Evolutionary conservation across 805 yeast species (phyloP).

Genomic region (Ascoidea tarda): DNA sequence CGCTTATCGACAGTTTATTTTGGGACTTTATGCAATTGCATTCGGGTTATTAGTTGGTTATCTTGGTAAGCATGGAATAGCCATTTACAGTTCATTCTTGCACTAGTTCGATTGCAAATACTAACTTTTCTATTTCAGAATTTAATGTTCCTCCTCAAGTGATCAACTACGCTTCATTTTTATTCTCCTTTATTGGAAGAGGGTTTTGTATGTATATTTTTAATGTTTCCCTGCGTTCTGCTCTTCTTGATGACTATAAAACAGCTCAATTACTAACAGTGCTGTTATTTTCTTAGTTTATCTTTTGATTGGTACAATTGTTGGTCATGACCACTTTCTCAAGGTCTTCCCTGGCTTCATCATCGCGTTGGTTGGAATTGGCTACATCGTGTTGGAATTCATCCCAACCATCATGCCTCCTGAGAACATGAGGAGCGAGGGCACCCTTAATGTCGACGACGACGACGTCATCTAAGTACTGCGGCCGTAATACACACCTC

Average conservation of each 20-base stretch:
- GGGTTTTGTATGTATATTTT: slow-evolving; percentile 20
- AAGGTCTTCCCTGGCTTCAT: slow-evolving; percentile 44
- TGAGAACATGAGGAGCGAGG: slow-evolving; percentile 56
- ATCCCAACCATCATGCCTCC: slow-evolving; percentile 70
- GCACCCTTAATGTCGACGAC: slow-evolving; percentile 20
- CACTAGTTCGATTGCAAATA: no score
- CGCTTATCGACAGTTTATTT: slow-evolving; percentile 27
- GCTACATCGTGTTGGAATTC: slow-evolving; percentile 49
- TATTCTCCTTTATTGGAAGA: slow-evolving; percentile 49
- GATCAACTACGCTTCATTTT: slow-evolving; percentile 51
- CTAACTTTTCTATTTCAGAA: slow-evolving; percentile 12
- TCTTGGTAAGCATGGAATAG: slow-evolving; percentile 23
- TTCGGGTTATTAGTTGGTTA: slow-evolving; percentile 40
- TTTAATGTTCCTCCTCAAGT: slow-evolving; percentile 39
- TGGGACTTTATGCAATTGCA: slow-evolving; percentile 42
- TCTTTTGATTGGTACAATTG: slow-evolving; percentile 31
- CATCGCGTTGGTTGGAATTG: slow-evolving; percentile 46
- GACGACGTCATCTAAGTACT: slow-evolving; percentile 16
- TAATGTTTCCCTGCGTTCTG: slow-evolving; percentile 36
- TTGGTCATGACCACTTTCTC: slow-evolving; percentile 37
- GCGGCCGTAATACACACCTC: no score
- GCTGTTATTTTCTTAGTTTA: slow-evolving; percentile 23
- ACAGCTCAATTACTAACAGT: not conserved
- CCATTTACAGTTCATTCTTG: not conserved
- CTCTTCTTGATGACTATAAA: not conserved